Evolutionary conservation across 768 basidiomycete species (phyloP).

Genomic region (Lactarius evosmus): DNA sequence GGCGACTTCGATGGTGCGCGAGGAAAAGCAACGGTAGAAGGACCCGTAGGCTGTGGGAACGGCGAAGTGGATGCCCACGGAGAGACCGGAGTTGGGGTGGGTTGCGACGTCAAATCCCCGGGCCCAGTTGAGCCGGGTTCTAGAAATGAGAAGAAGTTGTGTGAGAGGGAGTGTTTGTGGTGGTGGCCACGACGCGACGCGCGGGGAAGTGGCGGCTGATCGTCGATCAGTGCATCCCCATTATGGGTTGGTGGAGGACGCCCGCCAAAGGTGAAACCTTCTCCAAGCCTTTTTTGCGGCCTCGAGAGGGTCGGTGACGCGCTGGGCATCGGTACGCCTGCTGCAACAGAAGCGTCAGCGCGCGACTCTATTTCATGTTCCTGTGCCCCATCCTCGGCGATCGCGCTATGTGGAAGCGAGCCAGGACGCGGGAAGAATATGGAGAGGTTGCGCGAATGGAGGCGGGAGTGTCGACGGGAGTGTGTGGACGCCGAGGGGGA

Average conservation of each 20-base stretch:
- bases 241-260: constrained; percentile 41
- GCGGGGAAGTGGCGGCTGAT: constrained; percentile 32
- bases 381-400: constrained; percentile 64
- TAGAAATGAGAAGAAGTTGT: constrained; percentile 94
- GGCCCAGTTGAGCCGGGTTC: constrained; percentile 55
- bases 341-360: constrained; percentile 7
- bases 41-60: constrained; percentile 28
- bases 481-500: constrained; percentile 34
- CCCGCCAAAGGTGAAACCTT: constrained; percentile 64
- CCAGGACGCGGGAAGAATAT: constrained; percentile 88
- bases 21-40: constrained; percentile 12
- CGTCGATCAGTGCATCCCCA: constrained; percentile 27
- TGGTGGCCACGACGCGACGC: constrained; percentile 69
- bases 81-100: constrained; percentile 59
- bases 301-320: constrained; percentile 42
- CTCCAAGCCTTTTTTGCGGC: constrained; percentile 43
- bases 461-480: constrained; percentile 53
- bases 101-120: constrained; percentile 52
- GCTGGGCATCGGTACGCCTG: constrained; percentile 35
- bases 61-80: constrained; percentile 64
- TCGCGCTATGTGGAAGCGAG: constrained; percentile 52
- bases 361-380: constrained; percentile 45
- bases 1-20: constrained; percentile 8
- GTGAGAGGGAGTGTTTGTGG: constrained; percentile 91
- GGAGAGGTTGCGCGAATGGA: constrained; percentile 90